phyloP scores from a whole-genome alignment of 2,329 filamentous ascomycete species.

The Raffaelea arxii region DNA sequence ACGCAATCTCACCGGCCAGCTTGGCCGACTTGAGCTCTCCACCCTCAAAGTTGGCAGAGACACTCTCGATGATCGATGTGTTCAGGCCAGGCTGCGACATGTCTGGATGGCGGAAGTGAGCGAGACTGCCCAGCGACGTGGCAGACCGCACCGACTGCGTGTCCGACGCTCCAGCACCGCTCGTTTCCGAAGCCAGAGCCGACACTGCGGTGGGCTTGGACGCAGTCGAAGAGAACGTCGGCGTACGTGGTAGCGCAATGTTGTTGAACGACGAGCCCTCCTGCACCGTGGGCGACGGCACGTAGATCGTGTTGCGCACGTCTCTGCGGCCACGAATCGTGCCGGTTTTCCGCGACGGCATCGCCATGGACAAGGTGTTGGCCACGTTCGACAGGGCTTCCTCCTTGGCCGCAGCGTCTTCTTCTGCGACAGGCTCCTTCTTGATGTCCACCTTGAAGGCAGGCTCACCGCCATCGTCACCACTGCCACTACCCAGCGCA shows the following conservation, averaged over 20 bases:
- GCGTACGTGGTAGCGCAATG: slow-evolving; percentile 16
- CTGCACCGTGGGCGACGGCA: slow-evolving; percentile 45
- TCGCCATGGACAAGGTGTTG: slow-evolving; percentile 57
- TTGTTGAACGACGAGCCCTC: slow-evolving; percentile 21
- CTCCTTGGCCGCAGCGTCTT: slow-evolving; percentile 62
- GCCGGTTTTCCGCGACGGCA: slow-evolving; percentile 59
- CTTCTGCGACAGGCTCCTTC: slow-evolving; percentile 68
- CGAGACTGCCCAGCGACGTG: slow-evolving; percentile 62
- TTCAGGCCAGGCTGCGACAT: slow-evolving; percentile 72
- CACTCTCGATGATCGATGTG: slow-evolving; percentile 81
- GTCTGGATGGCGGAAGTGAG: slow-evolving; percentile 71
- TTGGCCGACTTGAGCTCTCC: slow-evolving; percentile 61
- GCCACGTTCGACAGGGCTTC: slow-evolving; percentile 68
- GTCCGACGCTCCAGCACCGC: slow-evolving; percentile 57
- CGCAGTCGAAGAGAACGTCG: slow-evolving; percentile 18
- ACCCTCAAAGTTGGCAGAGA: slow-evolving; percentile 75
- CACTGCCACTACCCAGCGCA: too few species aligned
- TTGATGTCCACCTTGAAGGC: slow-evolving; percentile 73
- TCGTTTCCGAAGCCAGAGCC: slow-evolving; percentile 52
- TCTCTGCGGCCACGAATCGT: slow-evolving; percentile 84
- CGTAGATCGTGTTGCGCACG: slow-evolving; percentile 82
- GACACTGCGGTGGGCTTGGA: slow-evolving; percentile 38
- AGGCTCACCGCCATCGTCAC: slow-evolving; percentile 52
- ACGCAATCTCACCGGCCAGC: slow-evolving; percentile 79
- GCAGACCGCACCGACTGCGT: slow-evolving; percentile 86